A percentile compares a stretch with the other conserved stretches of the same genome.
Evolutionary conservation across 2,329 filamentous ascomycete genomes (phyloP).

Genomic region (Penicillium sp.): DNA sequence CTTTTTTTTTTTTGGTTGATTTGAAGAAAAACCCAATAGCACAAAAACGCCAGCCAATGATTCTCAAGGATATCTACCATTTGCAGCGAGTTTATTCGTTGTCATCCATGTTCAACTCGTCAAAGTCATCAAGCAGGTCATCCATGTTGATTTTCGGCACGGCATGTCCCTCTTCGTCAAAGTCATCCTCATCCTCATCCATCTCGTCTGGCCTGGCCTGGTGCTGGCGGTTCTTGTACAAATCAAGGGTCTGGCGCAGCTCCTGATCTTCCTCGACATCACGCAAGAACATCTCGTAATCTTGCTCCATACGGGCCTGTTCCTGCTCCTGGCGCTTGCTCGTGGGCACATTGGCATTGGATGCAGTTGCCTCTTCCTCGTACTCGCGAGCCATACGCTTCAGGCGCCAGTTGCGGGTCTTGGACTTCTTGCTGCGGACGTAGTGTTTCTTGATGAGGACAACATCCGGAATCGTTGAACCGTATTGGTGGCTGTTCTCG

Average conservation of each 20-base stretch:
- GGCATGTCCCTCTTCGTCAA: conserved; percentile 57
- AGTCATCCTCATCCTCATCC: conserved; percentile 54
- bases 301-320: conserved; percentile 81
- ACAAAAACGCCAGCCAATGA: conserved; percentile 30
- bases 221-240: conserved; percentile 68
- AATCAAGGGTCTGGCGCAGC: conserved; percentile 73
- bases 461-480: conserved; percentile 81
- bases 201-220: conserved; percentile 41
- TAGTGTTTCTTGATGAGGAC: conserved; percentile 97
- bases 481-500: conserved; percentile 73
- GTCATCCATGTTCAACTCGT: conserved; percentile 51
- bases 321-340: conserved; percentile 60
- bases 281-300: conserved; percentile 95
- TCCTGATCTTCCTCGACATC: conserved; percentile 97
- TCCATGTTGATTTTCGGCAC: conserved; percentile 73
- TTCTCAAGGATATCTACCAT: conserved; percentile 29
- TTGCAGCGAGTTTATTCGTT: conserved; percentile 41
- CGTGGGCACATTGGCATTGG: conserved; percentile 38
- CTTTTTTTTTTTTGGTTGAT: conserved; percentile 21
- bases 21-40: conserved; percentile 3
- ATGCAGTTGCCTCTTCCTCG: conserved; percentile 56
- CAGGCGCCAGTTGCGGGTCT: conserved; percentile 85
- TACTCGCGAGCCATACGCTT: conserved; percentile 92
- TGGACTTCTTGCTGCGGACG: conserved; percentile 77
- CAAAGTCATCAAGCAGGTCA: conserved; percentile 41